A percentile compares a stretch with the other conserved stretches of the same genome.
Evolutionary conservation across 345 rosid genomes (phyloP).

Genomic region (Linum tenue): DNA sequence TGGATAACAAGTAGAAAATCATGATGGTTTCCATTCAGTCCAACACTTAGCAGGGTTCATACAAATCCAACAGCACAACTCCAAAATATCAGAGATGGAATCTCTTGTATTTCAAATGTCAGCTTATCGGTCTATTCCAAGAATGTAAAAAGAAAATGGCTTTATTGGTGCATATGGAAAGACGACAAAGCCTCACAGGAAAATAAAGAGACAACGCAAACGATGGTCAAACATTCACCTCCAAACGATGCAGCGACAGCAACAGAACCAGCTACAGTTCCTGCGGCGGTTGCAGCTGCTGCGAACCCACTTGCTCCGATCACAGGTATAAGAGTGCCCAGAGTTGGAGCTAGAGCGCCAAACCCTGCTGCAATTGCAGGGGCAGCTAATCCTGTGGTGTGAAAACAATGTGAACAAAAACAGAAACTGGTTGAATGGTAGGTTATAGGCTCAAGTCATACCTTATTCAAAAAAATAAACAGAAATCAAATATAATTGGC

Average conservation of each 20-base stretch:
- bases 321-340: conserved; percentile 84
- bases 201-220: background rate
- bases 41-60: no score
- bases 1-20: no score
- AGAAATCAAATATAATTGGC: background rate
- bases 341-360: conserved; percentile 83
- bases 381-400: conserved; percentile 67
- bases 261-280: conserved; percentile 95
- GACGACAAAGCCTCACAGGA: background rate
- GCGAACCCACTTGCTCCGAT: conserved; percentile 98
- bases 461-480: background rate
- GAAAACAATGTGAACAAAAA: background rate
- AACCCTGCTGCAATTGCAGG: conserved; percentile 99
- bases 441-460: background rate
- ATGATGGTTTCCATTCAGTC: no score
- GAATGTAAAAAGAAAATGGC: no score
- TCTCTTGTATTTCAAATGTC: no score
- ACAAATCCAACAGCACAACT: no score
- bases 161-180: no score
- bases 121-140: no score
- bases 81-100: no score
- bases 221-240: conserved; percentile 40
- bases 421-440: background rate
- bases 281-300: conserved; percentile 94
- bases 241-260: conserved; percentile 99